Base-by-base conservation (phyloP, 805 yeast genomes). In the Ogataea chonburiensis region DNA sequence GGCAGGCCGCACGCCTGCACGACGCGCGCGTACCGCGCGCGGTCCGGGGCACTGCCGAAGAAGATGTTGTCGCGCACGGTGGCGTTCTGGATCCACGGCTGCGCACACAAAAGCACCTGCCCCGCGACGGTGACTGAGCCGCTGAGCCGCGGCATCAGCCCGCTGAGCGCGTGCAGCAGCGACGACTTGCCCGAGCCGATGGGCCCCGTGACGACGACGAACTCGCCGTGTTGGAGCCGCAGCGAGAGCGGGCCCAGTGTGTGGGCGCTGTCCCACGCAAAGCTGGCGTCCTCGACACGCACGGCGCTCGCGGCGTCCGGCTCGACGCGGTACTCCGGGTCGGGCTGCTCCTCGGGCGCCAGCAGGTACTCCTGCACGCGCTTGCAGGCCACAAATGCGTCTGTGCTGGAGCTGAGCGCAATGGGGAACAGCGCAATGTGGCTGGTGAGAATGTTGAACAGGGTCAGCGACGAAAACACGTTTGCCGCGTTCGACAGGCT, bases 21-120 rank as follows among this genome's bases (percentile, higher is more conserved):
- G 4, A 85, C 75, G 5, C 60, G 55, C 7, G 66, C 49, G 53
- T 86, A 86, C 43, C 64, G 66, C 3, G 58, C 53, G 33, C 67
- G 62, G 39, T 79, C 74, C 37, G 57, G 73, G 17, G 59, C 44
- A 9, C 40, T 27, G 1, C 94, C 95, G 60, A 86, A 86, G 6
- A 70, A 37, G 39, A 86, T 84, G 53, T 86, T 86, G 13, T 82
- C 86, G 50, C 74, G 72, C 15, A 86, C 81, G 0, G 94, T 81
- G 3, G 86, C 77, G 55, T 85, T 86, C 54, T 83, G 91, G 30
- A 86, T 76, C 95, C 95, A 86, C n/a, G 91, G 91, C 8, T 35
- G 38, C 2, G 60, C 45, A 71, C 71, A 49, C 47, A 75, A 53
- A 17, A 77, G 50, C 12, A 70, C 46, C 1, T 69, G 61, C 1